Evolutionary conservation across 768 basidiomycete genomes (phyloP).

Genomic region (Xerocomus potaroensis): DNA sequence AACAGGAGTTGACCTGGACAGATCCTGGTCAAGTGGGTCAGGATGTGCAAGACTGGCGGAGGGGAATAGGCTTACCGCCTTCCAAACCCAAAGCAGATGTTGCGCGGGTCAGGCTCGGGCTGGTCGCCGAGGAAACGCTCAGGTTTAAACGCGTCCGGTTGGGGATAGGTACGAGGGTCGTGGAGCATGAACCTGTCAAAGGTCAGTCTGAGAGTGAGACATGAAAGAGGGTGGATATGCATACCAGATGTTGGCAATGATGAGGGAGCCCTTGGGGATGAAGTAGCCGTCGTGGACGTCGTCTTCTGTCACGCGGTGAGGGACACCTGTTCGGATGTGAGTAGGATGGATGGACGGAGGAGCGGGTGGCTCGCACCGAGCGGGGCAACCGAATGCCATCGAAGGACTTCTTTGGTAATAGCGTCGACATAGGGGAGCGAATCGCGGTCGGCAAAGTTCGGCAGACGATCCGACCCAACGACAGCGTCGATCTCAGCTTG

Average conservation of each 20-base stretch:
- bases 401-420: slow-evolving; percentile 52
- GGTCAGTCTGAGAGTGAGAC: not conserved
- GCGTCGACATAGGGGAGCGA: slow-evolving; percentile 59
- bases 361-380: slow-evolving; percentile 33
- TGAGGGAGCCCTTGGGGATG: slow-evolving; percentile 45
- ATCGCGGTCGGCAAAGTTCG: slow-evolving; percentile 54
- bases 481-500: slow-evolving; percentile 60
- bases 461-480: slow-evolving; percentile 56
- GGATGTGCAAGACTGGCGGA: slow-evolving; percentile 1
- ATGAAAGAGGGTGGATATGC: not conserved
- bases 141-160: slow-evolving; percentile 55
- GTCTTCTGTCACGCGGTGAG: slow-evolving; percentile 56
- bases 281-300: slow-evolving; percentile 60
- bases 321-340: slow-evolving; percentile 30
- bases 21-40: slow-evolving; percentile 13
- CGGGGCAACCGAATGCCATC: slow-evolving; percentile 40
- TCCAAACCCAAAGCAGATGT: slow-evolving; percentile 67
- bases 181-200: slow-evolving; percentile 29
- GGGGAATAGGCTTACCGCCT: slow-evolving; percentile 40
- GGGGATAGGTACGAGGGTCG: slow-evolving; percentile 39
- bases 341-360: slow-evolving; percentile 9
- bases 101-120: slow-evolving; percentile 54
- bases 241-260: slow-evolving; percentile 24
- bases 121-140: slow-evolving; percentile 50
- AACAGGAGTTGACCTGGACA: slow-evolving; percentile 34